A percentile compares a stretch with the other conserved stretches of the same genome.
Conservation (phyloP, 2,329 filamentous ascomycete genomes). For the Didymella exigua region DNA sequence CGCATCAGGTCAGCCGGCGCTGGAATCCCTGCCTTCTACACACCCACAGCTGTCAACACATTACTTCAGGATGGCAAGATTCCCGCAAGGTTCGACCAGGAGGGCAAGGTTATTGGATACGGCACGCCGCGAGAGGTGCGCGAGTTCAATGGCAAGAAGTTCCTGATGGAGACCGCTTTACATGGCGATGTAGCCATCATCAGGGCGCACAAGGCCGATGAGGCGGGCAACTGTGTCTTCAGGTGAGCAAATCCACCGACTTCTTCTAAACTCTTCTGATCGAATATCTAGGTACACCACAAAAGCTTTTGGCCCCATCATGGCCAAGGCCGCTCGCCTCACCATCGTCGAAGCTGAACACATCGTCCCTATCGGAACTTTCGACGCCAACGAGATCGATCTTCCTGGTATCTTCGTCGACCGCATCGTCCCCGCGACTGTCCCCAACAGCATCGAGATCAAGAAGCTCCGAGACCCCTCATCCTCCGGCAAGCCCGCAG, state of each 20-base stretch:
- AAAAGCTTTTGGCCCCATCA: conserved; percentile 54
- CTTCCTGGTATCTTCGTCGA: conserved; percentile 92
- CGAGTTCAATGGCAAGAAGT: conserved; percentile 73
- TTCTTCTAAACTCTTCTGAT: conserved; percentile 4
- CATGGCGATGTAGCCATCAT: conserved; percentile 78
- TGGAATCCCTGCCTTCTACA: conserved; percentile 82
- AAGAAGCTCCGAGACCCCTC: conserved; percentile 40
- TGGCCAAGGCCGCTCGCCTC: conserved; percentile 88
- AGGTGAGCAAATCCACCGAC: conserved; percentile 24
- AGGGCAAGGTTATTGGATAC: conserved; percentile 66
- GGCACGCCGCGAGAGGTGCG: conserved; percentile 71
- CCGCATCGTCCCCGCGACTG: conserved; percentile 80
- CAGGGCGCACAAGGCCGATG: conserved; percentile 76
- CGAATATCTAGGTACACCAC: conserved; percentile 39
- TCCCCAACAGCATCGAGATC: conserved; percentile 76
- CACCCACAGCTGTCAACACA: conserved; percentile 71
- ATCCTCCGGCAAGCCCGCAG: conserved; percentile 21
- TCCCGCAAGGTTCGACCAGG: conserved; percentile 64
- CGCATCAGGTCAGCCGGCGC: conserved; percentile 73
- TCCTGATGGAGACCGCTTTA: conserved; percentile 78
- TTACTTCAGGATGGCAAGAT: conserved; percentile 71
- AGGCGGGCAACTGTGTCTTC: conserved; percentile 79
- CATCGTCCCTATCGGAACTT: conserved; percentile 87
- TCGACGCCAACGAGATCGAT: conserved; percentile 81
- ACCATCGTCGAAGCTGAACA: conserved; percentile 95